phyloP scores from a whole-genome alignment of 2,329 filamentous ascomycete genomes.

The Cytospora mali region DNA sequence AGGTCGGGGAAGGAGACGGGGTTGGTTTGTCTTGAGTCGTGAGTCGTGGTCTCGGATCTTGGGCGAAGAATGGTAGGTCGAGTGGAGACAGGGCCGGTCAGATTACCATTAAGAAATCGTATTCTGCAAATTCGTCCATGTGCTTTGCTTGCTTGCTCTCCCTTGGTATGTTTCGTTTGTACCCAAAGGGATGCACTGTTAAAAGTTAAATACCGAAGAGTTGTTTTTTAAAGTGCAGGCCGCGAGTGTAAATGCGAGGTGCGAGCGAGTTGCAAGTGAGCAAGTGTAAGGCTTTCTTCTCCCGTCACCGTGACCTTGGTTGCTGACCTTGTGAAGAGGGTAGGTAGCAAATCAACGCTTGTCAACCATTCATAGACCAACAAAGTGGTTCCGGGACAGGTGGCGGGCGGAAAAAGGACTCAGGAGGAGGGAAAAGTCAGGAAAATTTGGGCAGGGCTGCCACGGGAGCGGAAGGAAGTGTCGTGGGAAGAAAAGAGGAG shows the following conservation, averaged over 20 bases:
- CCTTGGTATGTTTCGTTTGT: constrained; percentile 7
- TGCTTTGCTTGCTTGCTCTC: constrained; percentile 1
- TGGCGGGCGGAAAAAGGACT: constrained; percentile 19
- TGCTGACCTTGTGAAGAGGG: neutral
- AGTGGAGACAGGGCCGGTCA: constrained; percentile 25
- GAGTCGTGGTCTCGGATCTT: constrained; percentile 29
- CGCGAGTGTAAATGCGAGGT: neutral
- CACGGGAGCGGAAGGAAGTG: constrained; percentile 20
- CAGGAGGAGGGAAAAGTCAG: constrained; percentile 9
- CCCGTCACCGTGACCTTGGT: neutral
- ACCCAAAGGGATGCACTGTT: neutral
- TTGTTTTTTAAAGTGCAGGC: neutral
- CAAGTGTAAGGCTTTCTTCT: neutral
- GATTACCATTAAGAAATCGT: constrained; percentile 25
- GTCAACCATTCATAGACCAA: constrained; percentile 6
- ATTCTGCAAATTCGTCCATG: constrained; percentile 12
- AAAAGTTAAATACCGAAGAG: constrained; percentile 1
- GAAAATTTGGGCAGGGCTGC: constrained; percentile 23
- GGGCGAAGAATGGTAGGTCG: constrained; percentile 25
- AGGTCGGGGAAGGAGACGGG: constrained; percentile 16
- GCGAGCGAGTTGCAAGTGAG: too few species aligned
- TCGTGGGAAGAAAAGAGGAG: constrained; percentile 21
- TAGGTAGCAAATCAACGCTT: constrained; percentile 2
- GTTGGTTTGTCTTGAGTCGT: constrained; percentile 24
- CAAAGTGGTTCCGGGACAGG: constrained; percentile 14